Evolutionary conservation across 2,329 filamentous ascomycete genomes (phyloP), one percentile per base, ranked within the genome.

Genomic region (Monosporascus ibericus): DNA sequence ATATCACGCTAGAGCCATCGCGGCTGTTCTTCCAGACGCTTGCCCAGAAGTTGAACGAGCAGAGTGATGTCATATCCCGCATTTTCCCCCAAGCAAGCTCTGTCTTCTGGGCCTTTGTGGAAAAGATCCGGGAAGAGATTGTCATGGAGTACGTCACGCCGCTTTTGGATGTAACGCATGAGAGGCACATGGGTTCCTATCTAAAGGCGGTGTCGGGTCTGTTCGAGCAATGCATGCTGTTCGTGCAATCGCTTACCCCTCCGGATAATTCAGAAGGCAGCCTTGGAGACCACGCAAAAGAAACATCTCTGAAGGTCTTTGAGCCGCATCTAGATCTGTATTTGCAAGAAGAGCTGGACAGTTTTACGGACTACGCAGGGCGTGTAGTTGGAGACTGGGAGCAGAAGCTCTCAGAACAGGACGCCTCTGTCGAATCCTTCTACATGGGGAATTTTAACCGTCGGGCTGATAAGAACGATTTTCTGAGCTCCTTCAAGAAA

Each of bases 401-500:
- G 70, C 90, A 90, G 71, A 90, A 95, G 65, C 78, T 96, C 34
- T 89, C 86, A 0, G 92, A 95, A 62, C 89, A 96, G 70, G 92
- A 96, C 60, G 91, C 90, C 17, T 88, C 87, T 2, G 86, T 89
- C 0, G 94, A 99, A 71, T 94, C 89, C 0, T 95, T 95, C 66
- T 94, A 91, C 72, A 96, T 97, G 92, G 88, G 87, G 24, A 96
- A 91, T 67, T 84, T 97, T 65, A 96, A 92, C 66, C 82, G 94
- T 25, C 91, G 95, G 67, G 94, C 91, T 1, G 94, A 95, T 58
- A 99, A 99, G 72, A 90, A 91, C 60, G 94, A 99, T 67, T 99
- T 99, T 63, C 68, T 99, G 55, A 94, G 86, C 46, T 96, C 92
- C 0, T 99, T 99, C 77, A 96, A 91, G 66, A 97, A 97, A 70